Base-by-base conservation (phyloP, 371 early-diverging fungal genomes). In the Mucor lusitanicus region DNA sequence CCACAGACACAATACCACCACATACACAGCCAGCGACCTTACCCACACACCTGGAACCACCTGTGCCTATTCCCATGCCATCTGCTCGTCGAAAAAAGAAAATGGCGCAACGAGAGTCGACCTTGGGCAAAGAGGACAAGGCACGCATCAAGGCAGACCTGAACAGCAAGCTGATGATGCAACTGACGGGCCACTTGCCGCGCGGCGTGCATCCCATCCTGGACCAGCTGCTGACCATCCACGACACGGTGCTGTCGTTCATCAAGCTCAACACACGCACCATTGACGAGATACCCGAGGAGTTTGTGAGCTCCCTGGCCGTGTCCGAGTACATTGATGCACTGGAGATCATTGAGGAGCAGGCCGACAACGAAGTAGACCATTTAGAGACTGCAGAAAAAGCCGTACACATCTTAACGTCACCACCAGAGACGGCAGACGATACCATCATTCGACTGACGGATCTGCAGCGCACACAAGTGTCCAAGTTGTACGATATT, bases 161-260 rank as follows among this genome's bases (percentile, higher is more conserved):
- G 27, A 81, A 76, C 12, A 74, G 64, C n/a, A 77, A 77, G 12
- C 39, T 83, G 53, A 60, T 76, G 71, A 77, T 75, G 75, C 84
- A 83, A 27, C 56, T 83, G 13, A 81, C 84, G 8, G 84, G 84
- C 3, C 80, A 81, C 58, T 55, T 83, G 12, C 84, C 84, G 5
- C 68, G 78, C 12, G 84, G 84, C 3, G 81, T 83, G 0, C 76
- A 83, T 59, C 77, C 81, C 0, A 54, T 74, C 0, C 64, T 83
- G 1, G 84, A 83, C 50, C 73, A 81, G 35, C 62, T 83, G 1
- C 57, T 83, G 23, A 73, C 76, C 2, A 73, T 79, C 30, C 80
- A 81, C 19, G 84, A 83, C 15, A 76, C 78, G 5, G 67, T 81
- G 2, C 44, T 78, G 9, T 73, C 78, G 0, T 83, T 76, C 53